Base-by-base conservation (phyloP, 2,329 filamentous ascomycete genomes). In the Chaetomiaceae sp. region DNA sequence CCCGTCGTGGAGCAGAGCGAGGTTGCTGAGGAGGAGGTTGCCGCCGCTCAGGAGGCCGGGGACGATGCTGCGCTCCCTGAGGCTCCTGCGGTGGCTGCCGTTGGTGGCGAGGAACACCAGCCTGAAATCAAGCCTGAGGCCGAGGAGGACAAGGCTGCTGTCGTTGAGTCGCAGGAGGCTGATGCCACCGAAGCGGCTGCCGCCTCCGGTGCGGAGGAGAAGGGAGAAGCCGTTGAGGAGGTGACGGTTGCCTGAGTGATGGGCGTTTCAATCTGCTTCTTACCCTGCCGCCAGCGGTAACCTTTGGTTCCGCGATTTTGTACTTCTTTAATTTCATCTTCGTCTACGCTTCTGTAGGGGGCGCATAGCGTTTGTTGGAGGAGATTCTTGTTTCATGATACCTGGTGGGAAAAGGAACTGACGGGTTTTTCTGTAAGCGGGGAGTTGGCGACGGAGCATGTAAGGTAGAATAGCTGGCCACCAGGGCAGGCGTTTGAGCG, bases 1-100 rank as follows among this genome's bases (percentile, higher is more conserved):
- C 57, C 60, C 33, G 49, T 56, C 17, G 57, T 59, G 7, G 60
- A 64, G 48, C 56, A 63, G 36, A 59, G 59, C n/a, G 59, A 60
- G 25, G 59, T 54, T 11, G 58, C 58, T 14, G 61, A 62, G 31
- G 57, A 61, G 38, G 61, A 53, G 3, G 56, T 61, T 15, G 31
- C 56, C 9, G 54, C 54, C 14, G 56, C 58, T 8, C 59, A 60
- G 39, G 47, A 58, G 8, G 47, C 33, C 3, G 62, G 61, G 9
- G 61, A 58, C 8, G 54, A 60, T 6, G 47, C 39, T 33, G 31
- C 55, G 4, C 25, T 56, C 2, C 50, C 56, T 14, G 31, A 46
- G 33, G 22, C 36, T 14, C 29, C 42, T 27, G 15, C 40, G 12
- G 22, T n/a, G 14, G 22, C 17, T 7, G 39, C 12, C 19, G 17